Evolutionary conservation across 2,329 filamentous ascomycete species (phyloP).

Genomic region (Diaporthe longicolla): DNA sequence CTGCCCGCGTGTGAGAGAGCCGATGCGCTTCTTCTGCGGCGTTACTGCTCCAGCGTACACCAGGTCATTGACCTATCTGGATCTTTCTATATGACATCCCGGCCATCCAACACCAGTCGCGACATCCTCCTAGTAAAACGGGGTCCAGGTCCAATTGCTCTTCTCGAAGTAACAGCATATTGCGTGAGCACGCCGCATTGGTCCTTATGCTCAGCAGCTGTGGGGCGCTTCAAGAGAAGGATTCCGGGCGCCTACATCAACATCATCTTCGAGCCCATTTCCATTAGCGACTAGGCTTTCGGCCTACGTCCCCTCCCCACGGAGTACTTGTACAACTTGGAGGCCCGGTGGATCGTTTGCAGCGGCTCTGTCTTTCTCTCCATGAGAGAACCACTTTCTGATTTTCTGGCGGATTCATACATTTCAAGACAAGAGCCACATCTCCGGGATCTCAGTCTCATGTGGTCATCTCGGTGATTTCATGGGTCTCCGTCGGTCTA

Average conservation of each 20-base stretch:
- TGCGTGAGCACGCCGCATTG: not conserved
- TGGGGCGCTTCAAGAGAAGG: not conserved
- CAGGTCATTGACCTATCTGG: slow-evolving; percentile 6
- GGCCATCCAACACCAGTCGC: slow-evolving; percentile 17
- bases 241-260: not conserved
- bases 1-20: slow-evolving; percentile 35
- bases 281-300: not conserved
- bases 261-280: not conserved
- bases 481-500: not conserved
- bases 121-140: not conserved
- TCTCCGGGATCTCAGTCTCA: not conserved
- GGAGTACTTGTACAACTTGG: not conserved
- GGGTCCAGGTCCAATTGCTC: not conserved
- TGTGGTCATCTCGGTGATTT: not conserved
- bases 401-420: not conserved
- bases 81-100: not conserved
- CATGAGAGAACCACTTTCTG: not conserved
- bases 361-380: not conserved
- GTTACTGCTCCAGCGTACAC: not conserved
- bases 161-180: not conserved
- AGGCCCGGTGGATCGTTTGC: not conserved
- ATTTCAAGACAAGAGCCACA: not conserved
- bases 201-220: not conserved
- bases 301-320: not conserved
- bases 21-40: slow-evolving; percentile 25